Evolutionary conservation across 1,284 basidiomycete species (phyloP), one percentile per base, ranked within the genome.

Genomic region (Omphalotus olearius): DNA sequence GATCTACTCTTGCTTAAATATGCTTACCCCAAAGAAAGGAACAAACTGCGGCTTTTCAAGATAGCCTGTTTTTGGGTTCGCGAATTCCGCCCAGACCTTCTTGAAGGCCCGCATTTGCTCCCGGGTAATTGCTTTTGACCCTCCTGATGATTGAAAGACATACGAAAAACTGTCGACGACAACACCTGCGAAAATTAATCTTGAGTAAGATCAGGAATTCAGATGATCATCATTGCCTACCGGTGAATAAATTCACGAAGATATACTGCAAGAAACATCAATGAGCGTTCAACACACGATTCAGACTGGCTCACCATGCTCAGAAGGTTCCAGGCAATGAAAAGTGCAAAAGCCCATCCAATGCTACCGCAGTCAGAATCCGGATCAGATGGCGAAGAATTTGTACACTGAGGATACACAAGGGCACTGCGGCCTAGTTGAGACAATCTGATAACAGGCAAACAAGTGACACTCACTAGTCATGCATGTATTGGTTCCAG

Each of bases 151-250:
- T 67, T 97, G 93, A 69, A 95, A 96, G 7, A 98, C 92, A 67
- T 96, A 98, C 17, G 93, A 91, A 67, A 99, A 98, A 64, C 91
- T 97, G 67, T 98, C 90, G 61, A 98, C 94, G 52, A 98, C 91
- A 56, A 95, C 92, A 88, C 86, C 87, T 78, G 59, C 11, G 42
- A 56, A 40, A 61, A 52, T 52, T n/a, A 16, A 11, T 36, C 18
- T 18, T 20, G 6, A n/a, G 41, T 23, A 43, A 57, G 18, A 11
- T 16, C 26, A 16, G 23, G 3, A 45, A 58, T 48, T 5, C 25
- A 40, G 36, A 23, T 17, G 41, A 35, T 9, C 50, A 17, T 55
- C 64, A 13, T 33, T 9, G 30, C 30, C 41, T 48, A 85, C 88
- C 90, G 70, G 90, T 93, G 67, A 94, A 94, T 82, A 95, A 86